Evolutionary conservation across 768 basidiomycete species (phyloP).

Genomic region (Boletus reticulatus): DNA sequence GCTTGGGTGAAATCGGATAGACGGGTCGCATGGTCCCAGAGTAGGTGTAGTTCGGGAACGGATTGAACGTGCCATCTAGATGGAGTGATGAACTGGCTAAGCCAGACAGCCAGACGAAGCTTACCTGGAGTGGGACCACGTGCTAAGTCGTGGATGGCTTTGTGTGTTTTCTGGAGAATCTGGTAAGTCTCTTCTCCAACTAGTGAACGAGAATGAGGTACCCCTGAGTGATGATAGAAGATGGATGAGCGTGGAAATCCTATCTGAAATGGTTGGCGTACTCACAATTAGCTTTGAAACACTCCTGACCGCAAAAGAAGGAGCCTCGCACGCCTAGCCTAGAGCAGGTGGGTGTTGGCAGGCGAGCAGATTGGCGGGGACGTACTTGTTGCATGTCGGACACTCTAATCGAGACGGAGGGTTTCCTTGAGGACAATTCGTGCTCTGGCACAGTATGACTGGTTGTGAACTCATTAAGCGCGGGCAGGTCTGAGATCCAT

Average conservation of each 20-base stretch:
- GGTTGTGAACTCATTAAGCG: conserved; percentile 36
- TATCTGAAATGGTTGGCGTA: conserved; percentile 5
- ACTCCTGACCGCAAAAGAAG: conserved; percentile 92
- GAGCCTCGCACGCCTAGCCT: conserved; percentile 82
- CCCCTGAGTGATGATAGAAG: conserved; percentile 19
- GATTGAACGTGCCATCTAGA: conserved; percentile 75
- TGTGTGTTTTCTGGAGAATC: conserved; percentile 71
- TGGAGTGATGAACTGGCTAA: neutral
- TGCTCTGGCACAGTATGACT: conserved; percentile 61
- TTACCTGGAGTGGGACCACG: conserved; percentile 25
- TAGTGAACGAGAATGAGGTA: conserved; percentile 4
- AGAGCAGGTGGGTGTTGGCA: conserved; percentile 14
- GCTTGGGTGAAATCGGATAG: conserved; percentile 83
- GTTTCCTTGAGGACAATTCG: conserved; percentile 72
- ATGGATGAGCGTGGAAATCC: neutral
- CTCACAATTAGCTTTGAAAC: conserved; percentile 95
- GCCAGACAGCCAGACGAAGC: neutral
- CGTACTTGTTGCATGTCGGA: conserved; percentile 89
- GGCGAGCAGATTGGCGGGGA: conserved; percentile 3
- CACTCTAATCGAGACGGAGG: conserved; percentile 88
- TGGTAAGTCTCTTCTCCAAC: neutral
- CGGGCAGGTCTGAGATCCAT: neutral
- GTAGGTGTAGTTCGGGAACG: conserved; percentile 73
- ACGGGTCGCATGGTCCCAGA: conserved; percentile 78
- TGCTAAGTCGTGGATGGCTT: conserved; percentile 67